Percentiles rank a stretch among this genome's conserved stretches.
Evolutionary conservation across 257 asterid genomes (phyloP).

Genomic region (Solanum corneliomulleri): DNA sequence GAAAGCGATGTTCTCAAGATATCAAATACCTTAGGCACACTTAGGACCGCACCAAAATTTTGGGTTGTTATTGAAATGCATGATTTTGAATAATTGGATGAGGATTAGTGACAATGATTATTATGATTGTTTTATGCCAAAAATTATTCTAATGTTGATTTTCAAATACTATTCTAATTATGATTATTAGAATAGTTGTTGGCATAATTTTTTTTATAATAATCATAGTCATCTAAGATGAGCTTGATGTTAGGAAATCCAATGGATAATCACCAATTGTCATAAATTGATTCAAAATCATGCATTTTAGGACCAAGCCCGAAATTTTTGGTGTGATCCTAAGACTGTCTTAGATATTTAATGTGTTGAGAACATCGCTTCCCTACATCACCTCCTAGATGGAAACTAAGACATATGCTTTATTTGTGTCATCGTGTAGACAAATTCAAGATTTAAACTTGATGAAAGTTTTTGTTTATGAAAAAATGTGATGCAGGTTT

Average conservation of each 20-base stretch:
- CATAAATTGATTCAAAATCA: not conserved
- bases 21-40: slow-evolving; percentile 19
- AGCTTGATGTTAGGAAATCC: too few species aligned
- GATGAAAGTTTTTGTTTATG: not conserved
- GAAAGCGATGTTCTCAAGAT: slow-evolving; percentile 17
- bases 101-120: not conserved
- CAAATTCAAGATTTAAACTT: too few species aligned
- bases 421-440: not conserved
- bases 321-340: slow-evolving; percentile 10
- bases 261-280: not conserved
- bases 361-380: slow-evolving; percentile 18
- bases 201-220: too few species aligned
- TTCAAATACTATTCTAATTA: too few species aligned
- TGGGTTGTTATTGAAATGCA: not conserved
- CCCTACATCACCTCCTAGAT: slow-evolving; percentile 16
- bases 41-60: slow-evolving; percentile 6
- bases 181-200: not conserved
- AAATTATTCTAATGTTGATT: not conserved
- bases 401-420: slow-evolving; percentile 5
- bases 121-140: not conserved
- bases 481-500: slow-evolving; percentile 23
- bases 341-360: slow-evolving; percentile 10
- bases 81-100: not conserved
- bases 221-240: too few species aligned
- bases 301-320: not conserved